Evolutionary conservation across 495 filamentous ascomycete species (phyloP).

Genomic region (Tuber calosporum): DNA sequence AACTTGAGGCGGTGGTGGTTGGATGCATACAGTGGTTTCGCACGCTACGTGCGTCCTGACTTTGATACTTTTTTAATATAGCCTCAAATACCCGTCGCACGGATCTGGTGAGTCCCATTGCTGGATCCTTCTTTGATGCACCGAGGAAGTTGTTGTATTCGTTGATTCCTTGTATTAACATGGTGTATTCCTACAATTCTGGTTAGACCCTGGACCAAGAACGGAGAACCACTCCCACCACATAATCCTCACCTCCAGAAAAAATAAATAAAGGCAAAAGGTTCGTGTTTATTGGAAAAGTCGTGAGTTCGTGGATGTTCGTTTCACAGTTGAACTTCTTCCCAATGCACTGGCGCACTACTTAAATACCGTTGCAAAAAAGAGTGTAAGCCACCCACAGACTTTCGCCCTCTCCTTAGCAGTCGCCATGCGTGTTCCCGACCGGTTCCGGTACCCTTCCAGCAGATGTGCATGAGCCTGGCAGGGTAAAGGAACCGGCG

Average conservation of each 20-base stretch:
- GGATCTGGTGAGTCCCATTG: neutral
- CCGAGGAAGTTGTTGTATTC: neutral
- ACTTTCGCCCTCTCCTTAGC: neutral
- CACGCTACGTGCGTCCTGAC: neutral
- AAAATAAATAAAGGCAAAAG: neutral
- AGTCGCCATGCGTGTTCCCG: neutral
- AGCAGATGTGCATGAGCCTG: neutral
- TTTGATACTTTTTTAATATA: neutral
- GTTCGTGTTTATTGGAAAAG: neutral
- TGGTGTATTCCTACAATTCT: neutral
- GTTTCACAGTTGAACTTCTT: neutral
- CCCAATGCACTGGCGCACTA: neutral
- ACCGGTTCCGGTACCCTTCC: neutral
- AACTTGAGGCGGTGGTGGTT: neutral
- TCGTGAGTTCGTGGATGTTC: neutral
- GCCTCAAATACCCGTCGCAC: neutral
- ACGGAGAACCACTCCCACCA: neutral
- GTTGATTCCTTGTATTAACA: neutral
- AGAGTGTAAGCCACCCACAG: neutral
- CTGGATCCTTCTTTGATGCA: neutral
- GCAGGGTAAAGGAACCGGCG: neutral
- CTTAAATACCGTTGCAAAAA: neutral
- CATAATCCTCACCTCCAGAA: neutral
- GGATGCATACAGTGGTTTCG: neutral
- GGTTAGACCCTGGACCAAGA: neutral